Conservation (phyloP, 208 protist species). For the Ichthyophonus hoferi region DNA sequence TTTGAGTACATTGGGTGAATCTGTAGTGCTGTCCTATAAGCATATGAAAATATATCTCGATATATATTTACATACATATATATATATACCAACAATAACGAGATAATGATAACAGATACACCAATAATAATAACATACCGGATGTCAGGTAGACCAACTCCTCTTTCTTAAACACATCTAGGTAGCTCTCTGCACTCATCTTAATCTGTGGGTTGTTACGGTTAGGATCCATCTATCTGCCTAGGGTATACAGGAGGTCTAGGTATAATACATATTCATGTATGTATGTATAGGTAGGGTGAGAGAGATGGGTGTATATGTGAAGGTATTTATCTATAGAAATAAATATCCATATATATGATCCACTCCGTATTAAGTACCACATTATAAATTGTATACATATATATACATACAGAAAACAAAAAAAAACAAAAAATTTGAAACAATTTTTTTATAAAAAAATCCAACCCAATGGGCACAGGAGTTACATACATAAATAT, state of each 20-base stretch:
- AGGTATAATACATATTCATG: background rate
- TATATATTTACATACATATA: too few relatives aligned
- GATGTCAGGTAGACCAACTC: constrained; percentile 67
- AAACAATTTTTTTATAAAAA: too few relatives aligned
- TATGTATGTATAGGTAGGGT: background rate
- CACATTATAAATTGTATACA: too few relatives aligned
- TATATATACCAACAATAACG: too few relatives aligned
- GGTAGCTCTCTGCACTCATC: background rate
- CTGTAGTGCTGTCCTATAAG: background rate
- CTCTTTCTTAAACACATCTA: constrained; percentile 17
- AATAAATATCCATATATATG: background rate
- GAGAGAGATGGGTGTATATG: background rate
- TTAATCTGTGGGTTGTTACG: background rate
- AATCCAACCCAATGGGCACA: too few relatives aligned
- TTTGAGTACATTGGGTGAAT: constrained; percentile 60
- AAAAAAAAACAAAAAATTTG: too few relatives aligned
- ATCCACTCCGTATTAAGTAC: too few relatives aligned
- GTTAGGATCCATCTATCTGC: background rate
- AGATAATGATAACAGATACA: too few relatives aligned
- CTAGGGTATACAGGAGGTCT: background rate
- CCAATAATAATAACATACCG: too few relatives aligned
- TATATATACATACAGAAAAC: too few relatives aligned
- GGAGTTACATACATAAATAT: background rate
- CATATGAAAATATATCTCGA: too few relatives aligned
- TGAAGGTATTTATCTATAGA: background rate